phyloP scores from a whole-genome alignment of 2,329 filamentous ascomycete genomes.

The Ambrosiella cleistominuta region DNA sequence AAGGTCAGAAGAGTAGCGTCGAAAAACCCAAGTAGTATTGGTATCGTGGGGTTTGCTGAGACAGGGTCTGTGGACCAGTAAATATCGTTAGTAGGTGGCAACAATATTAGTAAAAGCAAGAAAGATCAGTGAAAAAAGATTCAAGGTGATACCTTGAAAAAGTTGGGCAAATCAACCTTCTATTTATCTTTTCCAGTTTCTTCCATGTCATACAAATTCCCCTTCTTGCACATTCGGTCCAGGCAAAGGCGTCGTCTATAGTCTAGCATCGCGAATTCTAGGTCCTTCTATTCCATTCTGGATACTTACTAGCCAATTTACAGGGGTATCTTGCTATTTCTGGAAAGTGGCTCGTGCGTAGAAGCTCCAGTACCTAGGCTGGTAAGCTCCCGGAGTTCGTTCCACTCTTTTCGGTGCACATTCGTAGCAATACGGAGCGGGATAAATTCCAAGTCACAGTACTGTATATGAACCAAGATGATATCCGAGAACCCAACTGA shows the following conservation, averaged over 20 bases:
- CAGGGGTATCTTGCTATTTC: conserved; percentile 7
- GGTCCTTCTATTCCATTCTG: conserved; percentile 12
- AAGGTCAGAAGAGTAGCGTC: neutral
- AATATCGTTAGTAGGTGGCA: neutral
- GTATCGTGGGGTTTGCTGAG: neutral
- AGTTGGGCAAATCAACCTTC: neutral
- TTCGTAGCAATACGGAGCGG: neutral
- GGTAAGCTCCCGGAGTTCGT: neutral
- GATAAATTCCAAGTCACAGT: neutral
- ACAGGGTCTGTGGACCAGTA: neutral
- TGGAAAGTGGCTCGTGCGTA: conserved; percentile 9
- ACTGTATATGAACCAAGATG: too few relatives aligned
- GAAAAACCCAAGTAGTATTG: neutral
- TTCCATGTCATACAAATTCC: neutral
- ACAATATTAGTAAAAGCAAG: neutral
- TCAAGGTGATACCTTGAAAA: neutral
- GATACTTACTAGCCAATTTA: conserved; percentile 5
- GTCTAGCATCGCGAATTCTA: conserved; percentile 13
- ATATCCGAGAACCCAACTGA: too few relatives aligned
- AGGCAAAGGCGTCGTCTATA: neutral
- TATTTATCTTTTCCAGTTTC: conserved; percentile 8
- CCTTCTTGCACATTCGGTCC: neutral
- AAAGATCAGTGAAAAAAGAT: neutral
- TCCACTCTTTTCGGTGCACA: conserved; percentile 7
- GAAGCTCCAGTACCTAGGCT: neutral